Conservation (phyloP, 2,329 filamentous ascomycete species). For the Botrytis tulipae region DNA sequence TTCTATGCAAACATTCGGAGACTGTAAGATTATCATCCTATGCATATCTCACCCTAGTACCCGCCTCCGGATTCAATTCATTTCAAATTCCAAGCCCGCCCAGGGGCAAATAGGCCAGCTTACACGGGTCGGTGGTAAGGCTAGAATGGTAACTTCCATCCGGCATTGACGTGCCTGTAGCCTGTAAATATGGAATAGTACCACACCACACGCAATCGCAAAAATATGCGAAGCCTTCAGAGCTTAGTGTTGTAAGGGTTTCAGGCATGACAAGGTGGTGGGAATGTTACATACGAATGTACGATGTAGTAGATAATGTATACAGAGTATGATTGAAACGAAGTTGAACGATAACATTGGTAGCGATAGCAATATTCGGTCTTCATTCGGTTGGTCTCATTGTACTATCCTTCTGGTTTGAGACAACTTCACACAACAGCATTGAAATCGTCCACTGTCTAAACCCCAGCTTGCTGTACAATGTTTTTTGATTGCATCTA, state of each 20-base stretch:
- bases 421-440: background rate
- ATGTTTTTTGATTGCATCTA: background rate
- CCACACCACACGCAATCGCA: background rate
- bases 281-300: background rate
- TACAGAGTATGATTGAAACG: background rate
- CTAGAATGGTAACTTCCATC: slow-evolving; percentile 9
- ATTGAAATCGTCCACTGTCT: background rate
- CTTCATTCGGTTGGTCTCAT: background rate
- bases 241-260: background rate
- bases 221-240: background rate
- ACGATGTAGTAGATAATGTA: background rate
- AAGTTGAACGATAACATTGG: background rate
- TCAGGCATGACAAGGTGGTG: background rate
- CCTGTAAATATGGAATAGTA: background rate
- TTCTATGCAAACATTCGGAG: background rate
- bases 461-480: background rate
- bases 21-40: background rate
- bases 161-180: background rate
- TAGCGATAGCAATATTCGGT: background rate
- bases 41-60: background rate
- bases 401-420: background rate
- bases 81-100: background rate
- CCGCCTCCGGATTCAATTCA: background rate
- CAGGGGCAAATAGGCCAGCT: slow-evolving; percentile 1
- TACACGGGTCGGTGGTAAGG: slow-evolving; percentile 1